phyloP scores from a whole-genome alignment of 495 filamentous ascomycete genomes.

The Xylaria cubensis region DNA sequence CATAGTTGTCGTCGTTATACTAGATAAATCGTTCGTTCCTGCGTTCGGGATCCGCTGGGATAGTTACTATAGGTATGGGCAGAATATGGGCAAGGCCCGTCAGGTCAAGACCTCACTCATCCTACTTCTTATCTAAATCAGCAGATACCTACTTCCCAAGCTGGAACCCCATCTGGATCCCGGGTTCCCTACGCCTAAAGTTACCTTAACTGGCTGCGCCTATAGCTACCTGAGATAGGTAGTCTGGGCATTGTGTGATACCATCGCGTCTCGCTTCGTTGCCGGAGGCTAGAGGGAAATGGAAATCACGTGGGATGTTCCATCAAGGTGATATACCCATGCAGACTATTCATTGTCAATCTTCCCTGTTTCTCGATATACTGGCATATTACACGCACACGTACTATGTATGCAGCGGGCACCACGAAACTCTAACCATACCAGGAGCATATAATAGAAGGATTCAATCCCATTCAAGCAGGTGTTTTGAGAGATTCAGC shows the following conservation, averaged over 20 bases:
- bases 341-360: not conserved
- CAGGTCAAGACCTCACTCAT: not conserved
- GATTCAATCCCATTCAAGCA: slow-evolving; percentile 8
- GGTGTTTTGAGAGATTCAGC: not conserved
- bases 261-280: not conserved
- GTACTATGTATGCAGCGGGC: slow-evolving; percentile 8
- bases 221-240: not conserved
- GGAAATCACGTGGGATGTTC: slow-evolving; percentile 1
- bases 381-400: not conserved
- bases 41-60: slow-evolving; percentile 15
- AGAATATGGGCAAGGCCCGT: not conserved
- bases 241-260: not conserved
- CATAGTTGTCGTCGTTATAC: not conserved
- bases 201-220: not conserved
- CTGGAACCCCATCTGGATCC: slow-evolving; percentile 4
- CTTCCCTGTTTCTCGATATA: not conserved
- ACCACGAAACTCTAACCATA: not conserved
- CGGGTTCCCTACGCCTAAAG: not conserved
- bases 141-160: not conserved
- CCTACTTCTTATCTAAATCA: slow-evolving; percentile 6
- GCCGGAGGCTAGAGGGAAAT: slow-evolving; percentile 5
- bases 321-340: not conserved
- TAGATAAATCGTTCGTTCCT: slow-evolving; percentile 12
- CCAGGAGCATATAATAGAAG: not conserved
- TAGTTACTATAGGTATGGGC: not conserved